These are phyloP conservation scores for Pythium sukuiense DNA, from an alignment of 352 stramenopile genomes.

Conservation along the genomic window DNA sequence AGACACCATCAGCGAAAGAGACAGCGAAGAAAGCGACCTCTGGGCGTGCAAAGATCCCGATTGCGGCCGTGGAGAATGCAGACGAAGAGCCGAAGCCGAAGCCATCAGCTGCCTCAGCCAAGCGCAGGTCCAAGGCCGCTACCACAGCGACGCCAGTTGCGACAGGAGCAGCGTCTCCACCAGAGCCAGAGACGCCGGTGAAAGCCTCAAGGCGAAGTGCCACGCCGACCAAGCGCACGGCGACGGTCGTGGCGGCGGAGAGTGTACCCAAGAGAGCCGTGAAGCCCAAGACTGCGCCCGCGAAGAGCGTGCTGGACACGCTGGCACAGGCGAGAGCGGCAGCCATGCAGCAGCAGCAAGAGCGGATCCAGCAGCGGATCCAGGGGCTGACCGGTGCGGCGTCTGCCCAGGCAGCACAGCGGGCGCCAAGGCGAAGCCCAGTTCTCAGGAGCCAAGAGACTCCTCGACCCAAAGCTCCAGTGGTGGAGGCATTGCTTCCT, in stretches of 20 bases:
- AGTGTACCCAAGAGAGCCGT: conserved; percentile 1
- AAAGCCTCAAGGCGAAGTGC: conserved; percentile 1
- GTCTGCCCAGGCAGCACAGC: not conserved
- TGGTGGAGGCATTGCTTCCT: not conserved
- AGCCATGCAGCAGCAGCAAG: conserved; percentile 49
- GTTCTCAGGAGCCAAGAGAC: not conserved
- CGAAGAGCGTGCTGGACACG: conserved; percentile 21
- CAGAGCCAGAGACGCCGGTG: not conserved
- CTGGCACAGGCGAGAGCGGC: conserved; percentile 47
- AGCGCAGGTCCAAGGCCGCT: conserved; percentile 6
- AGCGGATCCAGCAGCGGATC: conserved; percentile 51
- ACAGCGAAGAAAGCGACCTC: conserved; percentile 1
- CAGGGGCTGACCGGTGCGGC: conserved; percentile 34
- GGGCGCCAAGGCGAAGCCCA: not conserved
- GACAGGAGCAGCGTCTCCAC: not conserved
- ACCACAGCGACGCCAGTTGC: not conserved
- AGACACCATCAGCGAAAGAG: not conserved
- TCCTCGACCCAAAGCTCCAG: not conserved
- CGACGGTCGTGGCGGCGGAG: not conserved
- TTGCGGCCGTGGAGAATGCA: not conserved
- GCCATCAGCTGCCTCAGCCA: conserved; percentile 15
- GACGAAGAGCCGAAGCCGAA: not conserved
- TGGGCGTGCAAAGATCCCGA: conserved; percentile 5
- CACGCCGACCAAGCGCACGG: not conserved
- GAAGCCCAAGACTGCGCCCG: conserved; percentile 10